Evolutionary conservation across 1,284 basidiomycete genomes (phyloP).

Genomic region (Fistulina hepatica): DNA sequence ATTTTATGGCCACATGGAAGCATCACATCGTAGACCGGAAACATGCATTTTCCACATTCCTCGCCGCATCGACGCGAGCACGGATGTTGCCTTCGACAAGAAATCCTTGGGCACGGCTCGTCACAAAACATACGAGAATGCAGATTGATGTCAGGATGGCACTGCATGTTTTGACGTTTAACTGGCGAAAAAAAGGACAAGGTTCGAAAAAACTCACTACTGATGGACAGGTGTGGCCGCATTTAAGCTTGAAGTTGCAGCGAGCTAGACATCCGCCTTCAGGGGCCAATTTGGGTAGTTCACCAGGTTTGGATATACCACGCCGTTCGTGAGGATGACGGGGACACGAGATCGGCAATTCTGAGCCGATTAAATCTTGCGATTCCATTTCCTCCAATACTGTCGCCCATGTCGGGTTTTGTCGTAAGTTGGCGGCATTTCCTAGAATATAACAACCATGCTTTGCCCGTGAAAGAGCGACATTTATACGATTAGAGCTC

Average conservation of each 20-base stretch:
- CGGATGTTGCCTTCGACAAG: slow-evolving; percentile 46
- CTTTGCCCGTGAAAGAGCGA: slow-evolving; percentile 64
- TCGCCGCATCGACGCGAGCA: slow-evolving; percentile 45
- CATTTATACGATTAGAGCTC: slow-evolving; percentile 25
- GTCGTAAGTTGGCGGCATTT: slow-evolving; percentile 43
- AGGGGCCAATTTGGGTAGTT: slow-evolving; percentile 43
- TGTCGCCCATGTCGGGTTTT: slow-evolving; percentile 42
- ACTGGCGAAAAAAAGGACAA: not conserved
- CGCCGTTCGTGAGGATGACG: slow-evolving; percentile 38
- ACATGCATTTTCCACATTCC: slow-evolving; percentile 46
- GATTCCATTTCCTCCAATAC: slow-evolving; percentile 46
- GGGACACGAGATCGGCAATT: slow-evolving; percentile 47
- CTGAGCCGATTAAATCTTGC: slow-evolving; percentile 36
- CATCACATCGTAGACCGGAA: slow-evolving; percentile 33
- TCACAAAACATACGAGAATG: slow-evolving; percentile 42
- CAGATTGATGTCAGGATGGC: slow-evolving; percentile 52
- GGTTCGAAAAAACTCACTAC: slow-evolving; percentile 29
- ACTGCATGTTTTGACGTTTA: slow-evolving; percentile 28
- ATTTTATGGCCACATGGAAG: slow-evolving; percentile 57
- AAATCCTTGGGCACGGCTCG: slow-evolving; percentile 38
- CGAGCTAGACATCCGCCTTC: slow-evolving; percentile 58
- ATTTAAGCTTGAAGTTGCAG: slow-evolving; percentile 48
- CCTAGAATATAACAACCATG: slow-evolving; percentile 66
- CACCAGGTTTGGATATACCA: slow-evolving; percentile 38
- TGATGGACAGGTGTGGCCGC: slow-evolving; percentile 59